Conservation (phyloP, 495 filamentous ascomycete species). For the Podospora comata region DNA sequence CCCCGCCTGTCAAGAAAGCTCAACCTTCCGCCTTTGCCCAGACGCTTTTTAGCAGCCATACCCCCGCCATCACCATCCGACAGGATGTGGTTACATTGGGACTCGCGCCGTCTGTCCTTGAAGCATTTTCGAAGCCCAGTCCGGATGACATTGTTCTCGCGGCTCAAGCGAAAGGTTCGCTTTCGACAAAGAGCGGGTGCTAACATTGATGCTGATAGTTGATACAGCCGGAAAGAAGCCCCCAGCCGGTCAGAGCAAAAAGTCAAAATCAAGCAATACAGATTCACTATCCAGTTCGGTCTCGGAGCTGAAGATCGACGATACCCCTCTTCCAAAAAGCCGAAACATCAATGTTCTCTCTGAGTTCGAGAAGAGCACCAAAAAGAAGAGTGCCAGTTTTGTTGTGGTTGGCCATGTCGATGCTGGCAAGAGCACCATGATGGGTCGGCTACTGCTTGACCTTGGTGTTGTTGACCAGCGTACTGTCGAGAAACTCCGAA, state of each 20-base stretch:
- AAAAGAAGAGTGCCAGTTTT: constrained; percentile 85
- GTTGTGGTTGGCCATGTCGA: constrained; percentile 98
- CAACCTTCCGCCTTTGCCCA: constrained; percentile 66
- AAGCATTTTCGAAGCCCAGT: constrained; percentile 84
- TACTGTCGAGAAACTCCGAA: constrained; percentile 80
- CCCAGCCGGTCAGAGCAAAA: constrained; percentile 31
- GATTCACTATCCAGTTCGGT: constrained; percentile 35
- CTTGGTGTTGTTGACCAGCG: constrained; percentile 81
- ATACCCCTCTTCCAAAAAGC: constrained; percentile 69
- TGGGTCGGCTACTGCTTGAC: constrained; percentile 91
- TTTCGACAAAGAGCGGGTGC: constrained; percentile 39
- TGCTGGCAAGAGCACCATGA: constrained; percentile 94
- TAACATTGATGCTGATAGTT: constrained; percentile 43
- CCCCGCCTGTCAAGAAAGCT: constrained; percentile 12
- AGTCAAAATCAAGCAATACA: constrained; percentile 29
- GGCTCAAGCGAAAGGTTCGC: constrained; percentile 90
- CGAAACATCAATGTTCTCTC: constrained; percentile 83
- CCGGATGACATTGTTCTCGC: constrained; percentile 87
- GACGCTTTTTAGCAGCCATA: constrained; percentile 54
- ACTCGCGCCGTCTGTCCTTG: constrained; percentile 34
- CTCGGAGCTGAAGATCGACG: constrained; percentile 61
- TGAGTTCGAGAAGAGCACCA: constrained; percentile 70
- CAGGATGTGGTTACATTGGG: constrained; percentile 44
- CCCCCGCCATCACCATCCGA: not conserved
- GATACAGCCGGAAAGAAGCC: constrained; percentile 47